phyloP scores from a whole-genome alignment of 1,139 yeast species.

The Debaryomyces fabryi region DNA sequence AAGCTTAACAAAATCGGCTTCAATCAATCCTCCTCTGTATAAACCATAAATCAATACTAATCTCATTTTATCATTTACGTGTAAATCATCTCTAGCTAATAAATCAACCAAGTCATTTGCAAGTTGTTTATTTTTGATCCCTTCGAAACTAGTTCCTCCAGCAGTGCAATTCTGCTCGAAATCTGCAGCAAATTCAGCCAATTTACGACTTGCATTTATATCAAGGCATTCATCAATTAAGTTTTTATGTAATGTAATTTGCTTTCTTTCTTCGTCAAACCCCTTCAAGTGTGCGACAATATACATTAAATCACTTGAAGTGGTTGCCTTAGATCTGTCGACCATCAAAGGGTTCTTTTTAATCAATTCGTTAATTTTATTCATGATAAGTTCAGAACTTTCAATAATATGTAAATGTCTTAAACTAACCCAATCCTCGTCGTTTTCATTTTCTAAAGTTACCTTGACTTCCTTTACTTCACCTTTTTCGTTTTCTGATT shows the following conservation, averaged over 20 bases:
- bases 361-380: conserved; percentile 66
- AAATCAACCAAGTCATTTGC: conserved; percentile 67
- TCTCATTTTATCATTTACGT: conserved; percentile 69
- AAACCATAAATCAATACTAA: conserved; percentile 77
- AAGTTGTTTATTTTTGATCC: conserved; percentile 62
- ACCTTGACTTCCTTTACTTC: conserved; percentile 43
- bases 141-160: conserved; percentile 72
- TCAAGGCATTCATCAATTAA: conserved; percentile 61
- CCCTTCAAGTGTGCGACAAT: conserved; percentile 70
- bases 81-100: conserved; percentile 55
- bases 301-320: conserved; percentile 62
- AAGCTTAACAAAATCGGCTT: conserved; percentile 71
- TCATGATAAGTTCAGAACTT: conserved; percentile 64
- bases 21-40: conserved; percentile 82
- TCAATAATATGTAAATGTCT: conserved; percentile 80
- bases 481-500: conserved; percentile 64
- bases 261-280: conserved; percentile 67
- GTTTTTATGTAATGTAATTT: conserved; percentile 60
- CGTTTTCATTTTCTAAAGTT: conserved; percentile 60
- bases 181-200: conserved; percentile 65
- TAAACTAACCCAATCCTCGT: conserved; percentile 72
- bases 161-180: conserved; percentile 77
- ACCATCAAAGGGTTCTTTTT: conserved; percentile 73
- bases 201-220: conserved; percentile 52
- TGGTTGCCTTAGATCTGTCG: conserved; percentile 61